A percentile compares a stretch with the other conserved stretches of the same genome.
These are phyloP conservation scores for Pyronema omphalodes DNA, from an alignment of 495 filamentous ascomycete species.

Conservation along the genomic window DNA sequence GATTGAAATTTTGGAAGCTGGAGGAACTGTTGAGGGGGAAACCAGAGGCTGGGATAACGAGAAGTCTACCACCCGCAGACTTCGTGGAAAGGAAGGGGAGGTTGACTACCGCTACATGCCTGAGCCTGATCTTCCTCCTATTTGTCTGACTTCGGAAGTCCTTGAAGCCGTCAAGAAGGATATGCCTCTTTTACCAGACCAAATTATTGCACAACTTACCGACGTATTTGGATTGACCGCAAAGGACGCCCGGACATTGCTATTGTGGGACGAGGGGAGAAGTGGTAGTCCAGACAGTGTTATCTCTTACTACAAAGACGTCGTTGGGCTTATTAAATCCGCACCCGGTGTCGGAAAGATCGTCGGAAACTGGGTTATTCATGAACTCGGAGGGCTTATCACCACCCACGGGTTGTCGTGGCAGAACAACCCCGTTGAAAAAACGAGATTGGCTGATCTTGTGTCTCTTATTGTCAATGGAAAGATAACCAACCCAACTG, in stretches of 20 bases:
- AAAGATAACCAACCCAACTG: constrained; percentile 22
- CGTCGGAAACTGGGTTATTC: constrained; percentile 39
- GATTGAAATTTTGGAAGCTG: constrained; percentile 58
- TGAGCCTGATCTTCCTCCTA: constrained; percentile 71
- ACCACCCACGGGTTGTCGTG: constrained; percentile 36
- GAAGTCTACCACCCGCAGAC: constrained; percentile 49
- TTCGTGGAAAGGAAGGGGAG: constrained; percentile 89
- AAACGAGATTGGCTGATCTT: constrained; percentile 44
- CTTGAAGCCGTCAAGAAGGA: constrained; percentile 39
- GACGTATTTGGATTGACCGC: constrained; percentile 42
- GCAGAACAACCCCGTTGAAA: constrained; percentile 37
- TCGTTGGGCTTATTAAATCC: constrained; percentile 30
- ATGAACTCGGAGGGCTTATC: constrained; percentile 68
- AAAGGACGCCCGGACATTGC: constrained; percentile 77
- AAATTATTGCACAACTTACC: constrained; percentile 41
- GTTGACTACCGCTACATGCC: constrained; percentile 99
- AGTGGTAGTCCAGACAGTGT: constrained; percentile 33
- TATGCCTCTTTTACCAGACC: constrained; percentile 53
- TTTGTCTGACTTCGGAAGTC: constrained; percentile 55
- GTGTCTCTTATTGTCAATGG: constrained; percentile 32
- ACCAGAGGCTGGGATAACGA: constrained; percentile 84
- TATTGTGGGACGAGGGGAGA: constrained; percentile 53
- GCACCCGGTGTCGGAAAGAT: constrained; percentile 5
- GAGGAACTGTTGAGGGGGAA: constrained; percentile 64
- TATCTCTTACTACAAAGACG: constrained; percentile 65